Base-by-base conservation (phyloP, 1,284 basidiomycete species). In the Phellopilus nigrolimitatus region DNA sequence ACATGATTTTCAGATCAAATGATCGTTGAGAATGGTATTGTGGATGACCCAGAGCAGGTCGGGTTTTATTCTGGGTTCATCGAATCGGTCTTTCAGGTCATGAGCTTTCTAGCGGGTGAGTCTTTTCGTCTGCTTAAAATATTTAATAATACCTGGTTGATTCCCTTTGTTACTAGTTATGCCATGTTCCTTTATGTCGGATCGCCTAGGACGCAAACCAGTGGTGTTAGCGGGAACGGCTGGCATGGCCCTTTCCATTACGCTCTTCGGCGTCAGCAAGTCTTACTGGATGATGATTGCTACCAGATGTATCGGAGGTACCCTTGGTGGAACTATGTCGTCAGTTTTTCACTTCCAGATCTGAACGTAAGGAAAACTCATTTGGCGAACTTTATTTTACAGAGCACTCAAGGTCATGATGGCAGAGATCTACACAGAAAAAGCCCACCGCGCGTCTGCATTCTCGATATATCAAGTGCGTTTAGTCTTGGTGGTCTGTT, bases 31-130 rank as follows among this genome's bases (percentile, higher is more conserved):
- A 56, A 56, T 40, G 58, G 58, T 17, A 53, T 59, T 4, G 54
- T 54, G 9, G 39, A 48, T 12, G 51, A 59, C 46, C 58, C 57
- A 3, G 53, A 56, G 37, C 34, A 40, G 13, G 58, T 58, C 15
- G 58, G 58, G 13, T 59, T 54, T 36, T 59, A 58, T 41, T 52
- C 55, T 22, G 58, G 58, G 8, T 24, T 59, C n/a, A 51, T 58
- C 13, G 57, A 57, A 40, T 55, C 56, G 3, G 44, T 51, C 6
- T 59, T 49, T 34, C 39, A 52, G 3, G 24, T 51, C 17, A 55
- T 49, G 47, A 55, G 53, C 34, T 55, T 59, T 36, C 21, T 57
- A 4, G 42, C 57, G 27, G 47, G 57, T 59, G 13, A 24, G 33
- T 19, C 45, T 8, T 21, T 25, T 19, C 4, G 19, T 3, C 10